Base-by-base conservation (phyloP, 768 basidiomycete species). In the Podaxis sp. region DNA sequence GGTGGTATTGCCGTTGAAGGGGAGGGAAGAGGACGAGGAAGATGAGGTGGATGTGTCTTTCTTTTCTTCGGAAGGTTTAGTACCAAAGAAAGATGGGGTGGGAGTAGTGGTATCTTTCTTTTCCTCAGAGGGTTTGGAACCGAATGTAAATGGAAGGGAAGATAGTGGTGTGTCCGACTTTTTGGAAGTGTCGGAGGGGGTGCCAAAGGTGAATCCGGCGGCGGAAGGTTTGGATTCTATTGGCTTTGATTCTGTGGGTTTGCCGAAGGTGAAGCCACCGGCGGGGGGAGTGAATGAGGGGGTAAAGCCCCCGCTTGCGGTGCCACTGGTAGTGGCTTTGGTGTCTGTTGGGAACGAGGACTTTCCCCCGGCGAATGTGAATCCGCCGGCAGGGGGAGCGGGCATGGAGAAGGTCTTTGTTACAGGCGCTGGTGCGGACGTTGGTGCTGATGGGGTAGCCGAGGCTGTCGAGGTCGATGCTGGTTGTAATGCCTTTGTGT, bases 361-460 rank as follows among this genome's bases (percentile, higher is more conserved):
- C 22, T 68, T 67, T 13, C 61, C 30, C 8, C 52, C 49, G 33
- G 46, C 30, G 51, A 64, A 65, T 15, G 63, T 36, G 30, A 64
- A 60, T 5, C 51, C 57, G 13, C 39, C 42, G n/a, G 33, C 28
- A 1, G 60, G 55, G 12, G 44, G 60, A 38, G 48, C 74, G 19
- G 82, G 71, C 72, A 71, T 72, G n/a, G 65, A 55, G n/a, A 63
- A 42, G 38, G 64, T 57, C 54, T 69, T 70, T 24, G 67, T 48
- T 38, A 66, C 11, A 9, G 66, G 52, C 48, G 59, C 51, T 49
- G 64, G 24, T 19, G 64, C 22, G 42, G 59, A 40, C 8, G 28
- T 3, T 39, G 15, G 15, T n/a, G n/a, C 26, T 30, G 19, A 5
- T 12, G 40, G 24, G 5, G 7, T 19, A 13, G 13, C 15, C 3